Evolutionary conservation across 768 basidiomycete genomes (phyloP).

Genomic region (Leccinum variicolor): DNA sequence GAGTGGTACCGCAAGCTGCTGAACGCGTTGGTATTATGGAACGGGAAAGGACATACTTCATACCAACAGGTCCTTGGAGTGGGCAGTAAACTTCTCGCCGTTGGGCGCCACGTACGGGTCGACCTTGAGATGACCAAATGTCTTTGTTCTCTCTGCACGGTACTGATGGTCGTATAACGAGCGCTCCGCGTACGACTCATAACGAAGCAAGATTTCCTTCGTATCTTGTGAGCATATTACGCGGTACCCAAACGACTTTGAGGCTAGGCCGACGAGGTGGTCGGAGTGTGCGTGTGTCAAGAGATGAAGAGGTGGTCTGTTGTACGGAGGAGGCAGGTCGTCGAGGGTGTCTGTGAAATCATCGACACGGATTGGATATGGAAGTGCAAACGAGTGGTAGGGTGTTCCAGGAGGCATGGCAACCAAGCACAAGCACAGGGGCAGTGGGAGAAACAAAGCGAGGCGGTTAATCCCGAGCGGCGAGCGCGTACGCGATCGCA

Average conservation of each 20-base stretch:
- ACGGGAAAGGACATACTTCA: background rate
- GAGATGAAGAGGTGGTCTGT: slow-evolving; percentile 55
- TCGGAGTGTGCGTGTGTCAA: slow-evolving; percentile 90
- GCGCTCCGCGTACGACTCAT: slow-evolving; percentile 69
- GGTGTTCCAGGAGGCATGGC: slow-evolving; percentile 78
- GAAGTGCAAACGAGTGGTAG: slow-evolving; percentile 69
- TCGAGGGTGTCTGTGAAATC: slow-evolving; percentile 57
- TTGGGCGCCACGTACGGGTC: slow-evolving; percentile 44
- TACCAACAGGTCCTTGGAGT: slow-evolving; percentile 57
- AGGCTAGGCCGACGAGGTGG: slow-evolving; percentile 74
- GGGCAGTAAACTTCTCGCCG: slow-evolving; percentile 46
- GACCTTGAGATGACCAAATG: slow-evolving; percentile 67
- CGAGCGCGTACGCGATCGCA: background rate
- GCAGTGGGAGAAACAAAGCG: background rate
- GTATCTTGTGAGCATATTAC: slow-evolving; percentile 82
- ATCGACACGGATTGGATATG: slow-evolving; percentile 86
- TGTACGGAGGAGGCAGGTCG: slow-evolving; percentile 29
- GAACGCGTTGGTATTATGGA: background rate
- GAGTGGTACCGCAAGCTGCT: slow-evolving; percentile 55
- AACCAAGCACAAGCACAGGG: slow-evolving; percentile 16
- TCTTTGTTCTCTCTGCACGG: slow-evolving; percentile 35
- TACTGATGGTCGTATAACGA: slow-evolving; percentile 47
- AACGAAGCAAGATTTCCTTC: slow-evolving; percentile 78
- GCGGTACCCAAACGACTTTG: slow-evolving; percentile 66
- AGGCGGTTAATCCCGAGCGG: background rate